Conservation (phyloP, 495 filamentous ascomycete species). For the Thermothielavioides terrestris region DNA sequence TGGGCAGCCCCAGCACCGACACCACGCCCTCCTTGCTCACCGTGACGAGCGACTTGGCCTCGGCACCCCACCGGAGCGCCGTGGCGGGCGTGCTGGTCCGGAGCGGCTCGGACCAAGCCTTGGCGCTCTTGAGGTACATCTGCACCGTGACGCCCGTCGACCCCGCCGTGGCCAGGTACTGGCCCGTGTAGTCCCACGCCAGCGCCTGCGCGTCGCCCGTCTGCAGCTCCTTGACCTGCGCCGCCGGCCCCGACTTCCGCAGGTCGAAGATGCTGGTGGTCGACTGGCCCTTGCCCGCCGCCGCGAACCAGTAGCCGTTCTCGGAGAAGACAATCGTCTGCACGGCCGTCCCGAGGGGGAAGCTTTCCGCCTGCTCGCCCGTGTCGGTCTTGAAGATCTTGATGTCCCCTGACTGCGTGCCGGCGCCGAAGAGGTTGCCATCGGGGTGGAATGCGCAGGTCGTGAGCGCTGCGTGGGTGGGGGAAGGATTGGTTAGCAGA, state of each 20-base stretch:
- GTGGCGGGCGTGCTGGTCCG: constrained; percentile 63
- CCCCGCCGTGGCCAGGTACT: constrained; percentile 79
- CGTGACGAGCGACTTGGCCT: constrained; percentile 64
- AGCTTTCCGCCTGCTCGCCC: constrained; percentile 59
- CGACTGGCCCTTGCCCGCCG: constrained; percentile 60
- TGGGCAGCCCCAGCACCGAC: constrained; percentile 49
- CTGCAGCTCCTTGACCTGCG: constrained; percentile 69
- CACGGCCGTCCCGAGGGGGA: constrained; percentile 57
- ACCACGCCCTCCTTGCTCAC: constrained; percentile 67
- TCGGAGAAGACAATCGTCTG: constrained; percentile 81
- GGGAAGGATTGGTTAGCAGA: constrained; percentile 27
- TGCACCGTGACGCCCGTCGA: constrained; percentile 76
- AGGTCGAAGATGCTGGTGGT: constrained; percentile 83
- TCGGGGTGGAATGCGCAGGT: constrained; percentile 88
- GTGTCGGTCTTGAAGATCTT: constrained; percentile 78
- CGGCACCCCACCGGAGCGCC: constrained; percentile 66
- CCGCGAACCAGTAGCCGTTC: constrained; percentile 93
- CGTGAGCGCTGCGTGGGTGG: constrained; percentile 67
- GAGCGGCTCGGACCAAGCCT: constrained; percentile 83
- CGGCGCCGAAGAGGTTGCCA: constrained; percentile 84
- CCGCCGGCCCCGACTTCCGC: constrained; percentile 70
- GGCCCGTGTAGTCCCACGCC: constrained; percentile 89
- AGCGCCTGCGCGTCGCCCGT: constrained; percentile 67
- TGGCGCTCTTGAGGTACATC: constrained; percentile 72
- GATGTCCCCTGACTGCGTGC: constrained; percentile 65